Base-by-base conservation (phyloP, 768 basidiomycete species). In the Tricholoma flavovirens region DNA sequence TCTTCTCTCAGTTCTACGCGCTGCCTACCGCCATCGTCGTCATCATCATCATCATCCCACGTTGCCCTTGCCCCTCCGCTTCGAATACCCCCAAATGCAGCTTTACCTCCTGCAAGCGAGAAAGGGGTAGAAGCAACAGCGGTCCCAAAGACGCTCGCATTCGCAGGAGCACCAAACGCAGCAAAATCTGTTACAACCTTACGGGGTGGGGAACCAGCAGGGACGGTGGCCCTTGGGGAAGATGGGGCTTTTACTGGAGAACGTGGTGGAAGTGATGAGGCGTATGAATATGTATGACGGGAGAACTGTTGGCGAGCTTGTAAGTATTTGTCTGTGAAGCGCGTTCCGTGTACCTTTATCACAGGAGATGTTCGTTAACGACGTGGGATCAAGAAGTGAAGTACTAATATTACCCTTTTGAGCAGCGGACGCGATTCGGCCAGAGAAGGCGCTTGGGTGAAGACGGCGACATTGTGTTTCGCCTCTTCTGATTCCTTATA, bases 311-410 rank as follows among this genome's bases (percentile, higher is more conserved):
- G 80, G 49, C 88, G 81, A 30, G 87, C 84, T 62, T 86, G 82
- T 24, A 95, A 81, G 70, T 98, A 98, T 70, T 96, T 95, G 62
- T 98, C 95, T 17, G 96, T 98, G 75, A 98, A 96, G 3, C 96
- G 88, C 40, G 93, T 91, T n/a, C 92, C 93, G 49, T 87, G 84
- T 48, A 97, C 90, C 94, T 97, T 67, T 24, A 38, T 58, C n/a
- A n/a, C n/a, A n/a, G 51, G 55, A 32, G 36, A 38, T 43, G 54
- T 30, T 56, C 49, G 42, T 61, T 43, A 48, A 59, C 49, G 56
- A 33, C 54, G 53, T 32, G 24, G 51, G 61, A 26, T 56, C 15
- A 38, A 48, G 43, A 60, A 56, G 40, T 38, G 30, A 36, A n/a
- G 33, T 51, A 56, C 14, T n/a, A n/a, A n/a, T n/a, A 45, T 58